Base-by-base conservation (phyloP, 768 basidiomycete genomes). In the Epithele typhae region DNA sequence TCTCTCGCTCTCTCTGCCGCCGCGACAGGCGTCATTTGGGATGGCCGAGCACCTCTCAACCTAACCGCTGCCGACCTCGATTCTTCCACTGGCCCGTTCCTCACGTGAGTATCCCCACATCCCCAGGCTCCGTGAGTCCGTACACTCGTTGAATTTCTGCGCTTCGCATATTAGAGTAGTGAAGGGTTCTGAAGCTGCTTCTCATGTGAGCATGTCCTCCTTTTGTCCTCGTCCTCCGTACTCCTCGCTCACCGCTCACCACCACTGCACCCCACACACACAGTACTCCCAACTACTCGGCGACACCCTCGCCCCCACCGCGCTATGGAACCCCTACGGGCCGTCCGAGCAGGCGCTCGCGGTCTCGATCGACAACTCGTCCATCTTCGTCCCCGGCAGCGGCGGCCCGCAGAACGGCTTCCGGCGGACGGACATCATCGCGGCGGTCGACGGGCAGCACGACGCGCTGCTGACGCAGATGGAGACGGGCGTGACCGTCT, bases 401-500 rank as follows among this genome's bases (percentile, higher is more conserved):
- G 64, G 62, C 0, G 51, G 59, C 3, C 75, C 77, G 0, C 80
- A 82, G 57, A 64, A 60, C 35, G 79, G 80, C 6, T 82, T 81
- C 64, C 70, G 78, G 14, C 71, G 78, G 24, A 78, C 79, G 0
- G 81, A 83, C 47, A 57, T 84, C 47, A 78, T 82, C 45, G 76
- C 79, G 0, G 70, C 75, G 49, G 66, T 61, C 30, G 60, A 72
- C 39, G 61, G 64, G 23, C 68, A 68, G 52, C 61, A 67, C 19
- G 55, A 66, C 8, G 64, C 60, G 34, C 59, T 79, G 37, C 61
- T 71, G 44, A 55, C 61, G 2, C 52, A 64, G 17, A 67, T 76
- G 51, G 75, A 80, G 51, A 62, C 58, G 6, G 73, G 70, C 25
- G 67, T 64, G 8, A 73, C 70, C 1, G 70, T 66, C 23, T 80